Evolutionary conservation across 2,329 filamentous ascomycete genomes (phyloP), one percentile per base, ranked within the genome.

Genomic region (Hortaea sp.): DNA sequence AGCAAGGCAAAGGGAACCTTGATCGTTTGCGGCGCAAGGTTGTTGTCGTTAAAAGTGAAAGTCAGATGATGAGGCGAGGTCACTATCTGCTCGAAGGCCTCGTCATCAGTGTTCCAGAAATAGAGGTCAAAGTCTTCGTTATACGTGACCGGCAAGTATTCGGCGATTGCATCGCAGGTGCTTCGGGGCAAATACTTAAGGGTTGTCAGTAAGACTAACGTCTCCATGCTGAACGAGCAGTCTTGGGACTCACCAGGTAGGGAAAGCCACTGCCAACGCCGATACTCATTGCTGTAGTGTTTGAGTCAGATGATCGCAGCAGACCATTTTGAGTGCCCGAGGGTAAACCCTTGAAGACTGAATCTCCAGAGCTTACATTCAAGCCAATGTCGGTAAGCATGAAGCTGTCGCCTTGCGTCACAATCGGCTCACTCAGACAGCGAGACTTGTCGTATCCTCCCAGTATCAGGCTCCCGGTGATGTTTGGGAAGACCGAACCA

Each of bases 361-460:
- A 71, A 9, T 49, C 59, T 1, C 70, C 70, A 11, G 56, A 56
- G 4, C 66, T 56, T 12, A 72, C 68, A 1, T 63, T 64, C 20
- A 75, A 63, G 11, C 56, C 53, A 32, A 74, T 67, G 43, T 72
- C 69, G 7, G 60, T 54, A 6, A 74, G 49, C 5, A 52, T 44
- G n/a, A 62, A 46, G 2, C 38, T 32, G 1, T 48, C 49, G 6
- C 48, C 28, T 29, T 42, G 54, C 44, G 41, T 31, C 6, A 42
- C 38, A 11, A 54, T 27, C n/a, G 49, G 49, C 6, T 42, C 34
- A 27, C n/a, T 34, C 7, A 53, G 31, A 28, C 39, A 43, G 31
- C 53, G 47, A 1, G 49, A 50, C 28, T 39, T 47, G 31, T 55
- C 53, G 39, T 55, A 55, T 11, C 51, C 53, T 12, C 53, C 53